These are phyloP conservation scores for Trichocomaceae sp. DNA, from an alignment of 2,329 filamentous ascomycete species.

Conservation along the genomic window DNA sequence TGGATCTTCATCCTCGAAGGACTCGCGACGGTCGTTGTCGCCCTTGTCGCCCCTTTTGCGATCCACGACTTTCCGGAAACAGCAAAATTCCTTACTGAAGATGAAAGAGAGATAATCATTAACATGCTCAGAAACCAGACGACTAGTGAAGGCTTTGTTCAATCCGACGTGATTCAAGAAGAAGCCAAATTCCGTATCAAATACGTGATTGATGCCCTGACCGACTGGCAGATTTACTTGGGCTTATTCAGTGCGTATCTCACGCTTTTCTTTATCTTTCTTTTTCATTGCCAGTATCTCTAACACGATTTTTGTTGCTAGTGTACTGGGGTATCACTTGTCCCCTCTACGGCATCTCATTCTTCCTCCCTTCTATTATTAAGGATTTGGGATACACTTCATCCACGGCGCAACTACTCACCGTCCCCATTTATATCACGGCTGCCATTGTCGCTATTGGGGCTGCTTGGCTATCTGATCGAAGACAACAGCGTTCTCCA, in stretches of 20 bases:
- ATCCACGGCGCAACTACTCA: slow-evolving; percentile 36
- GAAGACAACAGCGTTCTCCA: slow-evolving; percentile 46
- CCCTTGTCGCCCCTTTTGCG: slow-evolving; percentile 38
- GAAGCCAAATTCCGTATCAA: slow-evolving; percentile 28
- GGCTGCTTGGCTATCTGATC: slow-evolving; percentile 53
- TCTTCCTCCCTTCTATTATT: slow-evolving; percentile 38
- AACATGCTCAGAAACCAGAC: slow-evolving; percentile 33
- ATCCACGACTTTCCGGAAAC: slow-evolving; percentile 43
- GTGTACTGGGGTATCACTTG: slow-evolving; percentile 40
- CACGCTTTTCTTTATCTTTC: neutral
- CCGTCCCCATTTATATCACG: slow-evolving; percentile 37
- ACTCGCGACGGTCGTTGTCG: slow-evolving; percentile 40
- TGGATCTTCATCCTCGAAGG: slow-evolving; percentile 49
- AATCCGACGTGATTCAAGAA: slow-evolving; percentile 18
- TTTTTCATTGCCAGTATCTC: neutral
- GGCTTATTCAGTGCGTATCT: slow-evolving; percentile 29
- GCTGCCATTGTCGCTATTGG: slow-evolving; percentile 32
- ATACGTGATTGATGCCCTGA: slow-evolving; percentile 35
- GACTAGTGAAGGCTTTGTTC: slow-evolving; percentile 21
- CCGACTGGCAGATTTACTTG: slow-evolving; percentile 39
- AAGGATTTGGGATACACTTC: slow-evolving; percentile 35
- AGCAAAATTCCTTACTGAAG: slow-evolving; percentile 36
- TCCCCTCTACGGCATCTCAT: slow-evolving; percentile 37
- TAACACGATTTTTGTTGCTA: slow-evolving; percentile 14
- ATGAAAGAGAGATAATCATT: slow-evolving; percentile 35